Evolutionary conservation across 805 yeast genomes (phyloP).

Genomic region (Yamadazyma scolyti): DNA sequence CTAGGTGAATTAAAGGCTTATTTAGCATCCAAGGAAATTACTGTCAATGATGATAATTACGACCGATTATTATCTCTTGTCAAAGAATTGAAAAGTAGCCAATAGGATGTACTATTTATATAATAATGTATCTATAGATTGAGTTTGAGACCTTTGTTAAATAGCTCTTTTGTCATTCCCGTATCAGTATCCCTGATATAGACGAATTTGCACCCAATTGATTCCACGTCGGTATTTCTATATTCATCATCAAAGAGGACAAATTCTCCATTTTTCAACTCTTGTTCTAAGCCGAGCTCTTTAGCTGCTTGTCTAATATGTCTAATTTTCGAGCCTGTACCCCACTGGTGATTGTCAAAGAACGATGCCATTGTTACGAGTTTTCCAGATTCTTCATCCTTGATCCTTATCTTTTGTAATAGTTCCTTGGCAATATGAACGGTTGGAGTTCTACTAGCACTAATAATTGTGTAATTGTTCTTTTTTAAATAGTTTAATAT

Average conservation of each 20-base stretch:
- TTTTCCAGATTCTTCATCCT: no score
- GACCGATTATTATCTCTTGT: slow-evolving; percentile 46
- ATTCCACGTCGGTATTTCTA: slow-evolving; percentile 72
- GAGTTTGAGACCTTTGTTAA: slow-evolving; percentile 42
- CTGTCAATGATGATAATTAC: slow-evolving; percentile 44
- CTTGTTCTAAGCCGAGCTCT: slow-evolving; percentile 43
- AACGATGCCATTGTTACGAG: slow-evolving; percentile 44
- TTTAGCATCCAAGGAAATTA: no score
- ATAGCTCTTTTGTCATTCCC: slow-evolving; percentile 57
- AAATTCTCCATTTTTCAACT: slow-evolving; percentile 39
- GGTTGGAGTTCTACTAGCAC: slow-evolving; percentile 77
- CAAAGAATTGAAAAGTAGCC: slow-evolving; percentile 34
- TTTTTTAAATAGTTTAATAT: slow-evolving; percentile 52
- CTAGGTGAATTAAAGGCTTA: no score
- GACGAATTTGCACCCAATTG: slow-evolving; percentile 66
- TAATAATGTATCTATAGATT: no score
- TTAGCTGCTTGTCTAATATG: slow-evolving; percentile 52
- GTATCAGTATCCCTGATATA: slow-evolving; percentile 53
- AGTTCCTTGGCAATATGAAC: slow-evolving; percentile 73
- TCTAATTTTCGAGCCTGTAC: slow-evolving; percentile 55
- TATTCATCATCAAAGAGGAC: slow-evolving; percentile 74
- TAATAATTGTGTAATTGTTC: slow-evolving; percentile 49
- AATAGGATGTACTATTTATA: no score
- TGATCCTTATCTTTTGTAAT: slow-evolving; percentile 49
- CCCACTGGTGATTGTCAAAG: slow-evolving; percentile 67